Percentiles rank a stretch among this genome's conserved stretches.
phyloP scores from a whole-genome alignment of 2,329 filamentous ascomycete genomes.

The Penicillium sp. region DNA sequence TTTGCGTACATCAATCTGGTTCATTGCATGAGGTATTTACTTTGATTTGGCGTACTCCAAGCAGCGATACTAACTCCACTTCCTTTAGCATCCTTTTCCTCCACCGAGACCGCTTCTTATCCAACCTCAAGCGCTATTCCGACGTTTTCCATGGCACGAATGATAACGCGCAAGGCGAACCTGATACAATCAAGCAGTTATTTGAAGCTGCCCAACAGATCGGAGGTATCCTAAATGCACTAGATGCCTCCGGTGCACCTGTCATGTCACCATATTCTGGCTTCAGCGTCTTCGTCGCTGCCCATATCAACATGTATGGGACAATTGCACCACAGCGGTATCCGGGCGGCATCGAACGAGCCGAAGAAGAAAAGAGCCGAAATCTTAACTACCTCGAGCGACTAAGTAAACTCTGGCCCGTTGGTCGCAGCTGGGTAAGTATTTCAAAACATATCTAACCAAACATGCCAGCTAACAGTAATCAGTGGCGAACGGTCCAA shows the following conservation, averaged over 20 bases:
- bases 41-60: too few species aligned
- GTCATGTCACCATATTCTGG: slow-evolving; percentile 40
- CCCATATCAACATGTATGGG: slow-evolving; percentile 41
- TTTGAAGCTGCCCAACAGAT: slow-evolving; percentile 37
- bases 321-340: slow-evolving; percentile 35
- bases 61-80: neutral
- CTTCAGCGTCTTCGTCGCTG: slow-evolving; percentile 39
- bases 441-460: too few species aligned
- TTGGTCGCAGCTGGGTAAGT: slow-evolving; percentile 36
- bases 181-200: slow-evolving; percentile 30
- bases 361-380: slow-evolving; percentile 31
- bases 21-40: slow-evolving; percentile 36
- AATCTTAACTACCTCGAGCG: slow-evolving; percentile 36
- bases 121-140: slow-evolving; percentile 28
- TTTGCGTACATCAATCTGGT: slow-evolving; percentile 41
- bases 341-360: slow-evolving; percentile 31
- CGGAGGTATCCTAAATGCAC: slow-evolving; percentile 28
- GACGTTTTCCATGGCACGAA: slow-evolving; percentile 22
- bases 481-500: slow-evolving; percentile 36
- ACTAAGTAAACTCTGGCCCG: slow-evolving; percentile 34
- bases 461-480: slow-evolving; percentile 1
- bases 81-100: slow-evolving; percentile 33
- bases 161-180: slow-evolving; percentile 13
- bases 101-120: slow-evolving; percentile 35
- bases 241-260: slow-evolving; percentile 32